These are phyloP conservation scores for Adenanthera pavonina DNA, from an alignment of 306 rosid species.

Conservation along the genomic window DNA sequence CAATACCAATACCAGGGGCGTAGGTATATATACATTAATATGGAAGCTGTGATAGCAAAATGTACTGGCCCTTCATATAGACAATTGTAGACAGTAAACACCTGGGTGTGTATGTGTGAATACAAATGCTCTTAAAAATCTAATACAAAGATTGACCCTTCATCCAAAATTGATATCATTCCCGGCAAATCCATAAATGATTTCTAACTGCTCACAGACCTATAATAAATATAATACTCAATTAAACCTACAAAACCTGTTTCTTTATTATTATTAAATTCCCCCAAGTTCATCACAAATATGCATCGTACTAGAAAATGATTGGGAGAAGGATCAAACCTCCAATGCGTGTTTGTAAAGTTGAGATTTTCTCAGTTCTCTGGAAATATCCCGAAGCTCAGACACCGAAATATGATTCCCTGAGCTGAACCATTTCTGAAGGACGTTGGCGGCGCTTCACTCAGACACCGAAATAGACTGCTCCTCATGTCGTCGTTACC, in stretches of 20 bases:
- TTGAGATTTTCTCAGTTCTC: constrained; percentile 77
- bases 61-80: constrained; percentile 21
- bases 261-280: constrained; percentile 19
- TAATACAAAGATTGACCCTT: not conserved
- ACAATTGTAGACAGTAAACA: constrained; percentile 13
- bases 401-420: constrained; percentile 69
- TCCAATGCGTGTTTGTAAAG: constrained; percentile 94
- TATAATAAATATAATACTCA: not conserved
- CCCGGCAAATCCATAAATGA: constrained; percentile 14
- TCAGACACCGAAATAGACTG: constrained; percentile 75
- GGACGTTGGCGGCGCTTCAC: constrained; percentile 79
- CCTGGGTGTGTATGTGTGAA: not conserved
- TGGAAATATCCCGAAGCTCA: constrained; percentile 77
- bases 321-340: constrained; percentile 47
- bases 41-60: not conserved
- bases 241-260: constrained; percentile 10
- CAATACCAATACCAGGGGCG: not conserved
- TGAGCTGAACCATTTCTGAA: constrained; percentile 77
- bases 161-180: not conserved
- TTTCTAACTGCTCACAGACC: constrained; percentile 16
- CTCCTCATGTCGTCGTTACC: constrained; percentile 72
- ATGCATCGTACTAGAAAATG: constrained; percentile 1
- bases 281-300: constrained; percentile 22
- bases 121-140: not conserved
- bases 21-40: not conserved